These are phyloP conservation scores for Candida nemodendra DNA, from an alignment of 805 yeast genomes.

Conservation along the genomic window DNA sequence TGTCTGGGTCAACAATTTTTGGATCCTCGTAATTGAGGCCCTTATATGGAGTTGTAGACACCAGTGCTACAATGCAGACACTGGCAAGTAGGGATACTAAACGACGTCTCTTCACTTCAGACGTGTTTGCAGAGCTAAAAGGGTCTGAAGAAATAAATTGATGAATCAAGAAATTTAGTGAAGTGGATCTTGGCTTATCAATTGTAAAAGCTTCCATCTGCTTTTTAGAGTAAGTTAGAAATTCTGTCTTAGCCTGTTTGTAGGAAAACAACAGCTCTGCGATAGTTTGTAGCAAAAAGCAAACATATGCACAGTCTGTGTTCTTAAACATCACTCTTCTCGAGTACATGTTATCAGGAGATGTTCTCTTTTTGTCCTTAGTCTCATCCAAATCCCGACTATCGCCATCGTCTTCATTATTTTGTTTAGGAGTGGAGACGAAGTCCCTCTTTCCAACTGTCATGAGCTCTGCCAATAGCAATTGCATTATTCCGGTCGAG, in stretches of 20 bases:
- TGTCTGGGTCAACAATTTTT: constrained; percentile 60
- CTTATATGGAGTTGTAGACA: constrained; percentile 55
- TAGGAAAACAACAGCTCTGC: constrained; percentile 77
- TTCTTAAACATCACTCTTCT: constrained; percentile 42
- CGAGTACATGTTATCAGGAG: constrained; percentile 20
- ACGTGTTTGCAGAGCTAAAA: constrained; percentile 34
- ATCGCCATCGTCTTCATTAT: constrained; percentile 17
- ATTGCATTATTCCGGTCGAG: constrained; percentile 58
- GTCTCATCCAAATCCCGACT: constrained; percentile 17
- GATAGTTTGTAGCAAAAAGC: constrained; percentile 64
- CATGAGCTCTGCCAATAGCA: constrained; percentile 66
- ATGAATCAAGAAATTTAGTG: constrained; percentile 73
- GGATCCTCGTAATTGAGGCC: constrained; percentile 45
- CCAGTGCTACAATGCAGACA: constrained; percentile 58
- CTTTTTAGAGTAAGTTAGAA: constrained; percentile 73
- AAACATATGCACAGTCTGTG: constrained; percentile 59
- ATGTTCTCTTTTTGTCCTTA: constrained; percentile 20
- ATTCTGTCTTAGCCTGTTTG: constrained; percentile 76
- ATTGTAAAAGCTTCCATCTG: constrained; percentile 29
- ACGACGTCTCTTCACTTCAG: constrained; percentile 47
- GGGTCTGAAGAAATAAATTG: constrained; percentile 63
- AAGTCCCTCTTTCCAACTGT: constrained; percentile 30
- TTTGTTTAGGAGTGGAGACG: constrained; percentile 19
- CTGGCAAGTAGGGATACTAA: constrained; percentile 63
- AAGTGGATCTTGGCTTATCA: constrained; percentile 71